Evolutionary conservation across 2,329 filamentous ascomycete species (phyloP).

Genomic region (Diaporthe vexans): DNA sequence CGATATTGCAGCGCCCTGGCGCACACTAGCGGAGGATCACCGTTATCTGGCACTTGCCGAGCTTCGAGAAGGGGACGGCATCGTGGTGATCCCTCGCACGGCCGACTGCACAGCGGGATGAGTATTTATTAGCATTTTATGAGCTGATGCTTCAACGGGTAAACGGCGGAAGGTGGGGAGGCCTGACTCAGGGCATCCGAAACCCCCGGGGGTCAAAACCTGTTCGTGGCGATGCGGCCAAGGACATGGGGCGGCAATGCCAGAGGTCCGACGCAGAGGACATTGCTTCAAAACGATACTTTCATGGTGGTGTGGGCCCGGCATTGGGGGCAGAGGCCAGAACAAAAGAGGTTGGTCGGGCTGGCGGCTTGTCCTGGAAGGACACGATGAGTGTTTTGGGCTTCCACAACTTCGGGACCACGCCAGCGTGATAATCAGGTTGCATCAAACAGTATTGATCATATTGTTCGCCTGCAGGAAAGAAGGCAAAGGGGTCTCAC

Average conservation of each 20-base stretch:
- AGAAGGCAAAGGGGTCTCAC: background rate
- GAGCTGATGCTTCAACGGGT: background rate
- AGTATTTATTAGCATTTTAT: conserved; percentile 5
- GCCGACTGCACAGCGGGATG: background rate
- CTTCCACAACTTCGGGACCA: background rate
- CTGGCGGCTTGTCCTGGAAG: background rate
- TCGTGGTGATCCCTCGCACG: background rate
- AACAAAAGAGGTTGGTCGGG: background rate
- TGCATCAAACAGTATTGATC: background rate
- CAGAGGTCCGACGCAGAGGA: background rate
- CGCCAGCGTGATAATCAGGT: background rate
- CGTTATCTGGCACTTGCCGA: conserved; percentile 27
- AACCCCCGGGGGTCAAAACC: conserved; percentile 18
- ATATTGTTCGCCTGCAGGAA: background rate
- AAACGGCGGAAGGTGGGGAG: background rate
- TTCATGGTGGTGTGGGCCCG: conserved; percentile 19
- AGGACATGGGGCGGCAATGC: conserved; percentile 11
- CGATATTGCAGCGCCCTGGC: conserved; percentile 19
- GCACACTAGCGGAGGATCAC: conserved; percentile 20
- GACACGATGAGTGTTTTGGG: background rate
- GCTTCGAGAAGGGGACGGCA: conserved; percentile 22
- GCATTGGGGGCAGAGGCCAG: background rate
- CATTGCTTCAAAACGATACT: background rate
- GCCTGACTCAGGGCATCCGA: conserved; percentile 17
- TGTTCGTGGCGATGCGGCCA: conserved; percentile 22